These are phyloP conservation scores for Pythium dissotocum DNA, from an alignment of 352 stramenopile species.

Conservation along the genomic window DNA sequence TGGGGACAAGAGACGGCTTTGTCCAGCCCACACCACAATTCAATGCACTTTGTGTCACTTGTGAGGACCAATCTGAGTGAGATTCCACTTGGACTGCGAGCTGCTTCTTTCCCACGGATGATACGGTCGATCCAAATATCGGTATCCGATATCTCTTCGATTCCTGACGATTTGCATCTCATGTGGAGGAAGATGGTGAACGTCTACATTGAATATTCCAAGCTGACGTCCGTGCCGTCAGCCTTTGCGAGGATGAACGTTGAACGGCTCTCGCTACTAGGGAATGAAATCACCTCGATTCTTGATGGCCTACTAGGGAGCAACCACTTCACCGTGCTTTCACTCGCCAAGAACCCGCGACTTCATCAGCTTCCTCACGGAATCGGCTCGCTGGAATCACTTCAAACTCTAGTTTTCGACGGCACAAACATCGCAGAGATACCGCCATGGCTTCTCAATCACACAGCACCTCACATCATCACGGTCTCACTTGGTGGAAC, in stretches of 20 bases:
- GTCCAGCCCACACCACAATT: background rate
- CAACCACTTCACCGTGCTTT: background rate
- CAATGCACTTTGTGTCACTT: slow-evolving; percentile 3
- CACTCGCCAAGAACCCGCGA: background rate
- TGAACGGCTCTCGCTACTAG: background rate
- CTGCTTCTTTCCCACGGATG: background rate
- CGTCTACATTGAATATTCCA: background rate
- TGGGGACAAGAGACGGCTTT: background rate
- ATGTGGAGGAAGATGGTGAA: background rate
- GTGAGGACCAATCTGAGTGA: background rate
- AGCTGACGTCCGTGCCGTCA: background rate
- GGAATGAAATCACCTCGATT: background rate
- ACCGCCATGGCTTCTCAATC: background rate
- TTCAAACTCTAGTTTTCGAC: background rate
- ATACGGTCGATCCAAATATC: background rate
- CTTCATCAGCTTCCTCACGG: background rate
- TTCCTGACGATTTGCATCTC: background rate
- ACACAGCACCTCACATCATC: background rate
- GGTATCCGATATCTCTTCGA: background rate
- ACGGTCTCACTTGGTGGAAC: background rate
- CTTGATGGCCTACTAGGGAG: background rate
- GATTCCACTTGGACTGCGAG: background rate
- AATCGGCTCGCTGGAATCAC: background rate
- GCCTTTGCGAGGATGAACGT: background rate
- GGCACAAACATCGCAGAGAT: background rate